Percentiles rank a stretch among this genome's conserved stretches.
phyloP scores from a whole-genome alignment of 2,329 filamentous ascomycete species.

The Monosporascus sp. region DNA sequence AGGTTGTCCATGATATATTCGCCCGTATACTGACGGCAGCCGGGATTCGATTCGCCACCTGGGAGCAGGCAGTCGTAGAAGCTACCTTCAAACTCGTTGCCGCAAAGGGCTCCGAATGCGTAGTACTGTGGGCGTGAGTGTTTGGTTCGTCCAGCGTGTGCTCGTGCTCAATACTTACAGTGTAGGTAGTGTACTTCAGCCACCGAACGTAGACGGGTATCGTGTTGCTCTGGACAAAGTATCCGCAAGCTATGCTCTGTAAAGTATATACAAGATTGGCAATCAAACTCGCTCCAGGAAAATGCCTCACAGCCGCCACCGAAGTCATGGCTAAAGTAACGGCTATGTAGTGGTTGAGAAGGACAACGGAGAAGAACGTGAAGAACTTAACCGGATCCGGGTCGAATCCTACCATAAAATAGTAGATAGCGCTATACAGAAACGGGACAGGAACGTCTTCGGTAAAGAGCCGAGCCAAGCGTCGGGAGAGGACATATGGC shows the following conservation, averaged over 20 bases:
- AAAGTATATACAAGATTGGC: conserved; percentile 69
- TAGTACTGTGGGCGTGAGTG: conserved; percentile 47
- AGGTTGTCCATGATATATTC: conserved; percentile 63
- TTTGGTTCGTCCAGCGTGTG: conserved; percentile 19
- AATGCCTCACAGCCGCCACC: conserved; percentile 60
- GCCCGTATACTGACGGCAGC: conserved; percentile 64
- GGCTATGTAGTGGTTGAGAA: conserved; percentile 69
- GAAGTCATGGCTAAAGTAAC: conserved; percentile 67
- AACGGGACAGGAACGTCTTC: conserved; percentile 71
- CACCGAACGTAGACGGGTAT: conserved; percentile 75
- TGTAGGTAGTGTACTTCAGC: conserved; percentile 64
- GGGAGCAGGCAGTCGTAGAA: conserved; percentile 69
- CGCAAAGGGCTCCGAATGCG: conserved; percentile 63
- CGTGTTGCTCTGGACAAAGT: conserved; percentile 67
- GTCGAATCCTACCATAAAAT: conserved; percentile 74
- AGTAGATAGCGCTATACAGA: conserved; percentile 65
- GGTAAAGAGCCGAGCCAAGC: conserved; percentile 61
- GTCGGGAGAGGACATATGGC: conserved; percentile 64
- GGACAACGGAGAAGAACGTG: conserved; percentile 62
- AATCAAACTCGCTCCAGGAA: conserved; percentile 65
- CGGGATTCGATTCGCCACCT: conserved; percentile 57
- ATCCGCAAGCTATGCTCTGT: conserved; percentile 70
- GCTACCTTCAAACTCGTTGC: conserved; percentile 66
- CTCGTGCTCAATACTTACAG: conserved; percentile 32
- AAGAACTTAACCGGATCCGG: conserved; percentile 60